Base-by-base conservation (phyloP, 2,329 filamentous ascomycete genomes). In the Diaporthe australafricana region DNA sequence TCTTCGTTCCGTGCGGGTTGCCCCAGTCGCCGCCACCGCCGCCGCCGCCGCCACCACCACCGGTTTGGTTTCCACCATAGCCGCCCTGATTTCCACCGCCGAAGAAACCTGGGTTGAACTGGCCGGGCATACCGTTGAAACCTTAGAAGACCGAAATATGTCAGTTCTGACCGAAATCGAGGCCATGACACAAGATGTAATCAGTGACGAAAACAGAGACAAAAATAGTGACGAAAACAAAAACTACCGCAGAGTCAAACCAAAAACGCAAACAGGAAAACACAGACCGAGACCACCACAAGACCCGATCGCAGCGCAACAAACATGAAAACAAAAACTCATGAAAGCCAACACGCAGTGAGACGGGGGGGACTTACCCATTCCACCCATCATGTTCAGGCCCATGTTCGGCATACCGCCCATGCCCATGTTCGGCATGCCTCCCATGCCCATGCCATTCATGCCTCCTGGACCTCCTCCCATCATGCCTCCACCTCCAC, bases 1-100 rank as follows among this genome's bases (percentile, higher is more conserved):
- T 87, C 84, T 96, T 96, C 4, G 91, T 91, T 38, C 93, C 93
- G 76, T 96, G 94, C 7, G 94, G 94, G 78, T 96, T 96, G 86
- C 93, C 93, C 82, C 90, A 90, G 70, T 91, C 91, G 71, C 90
- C 83, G 70, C 82, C 82, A 7, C 60, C 62, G 22, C 62, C 62
- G 70, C 82, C 82, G 14, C 60, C 62, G 22, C 62, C 62, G 11
- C 62, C 67, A 53, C 50, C 65, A 16, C 67, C 66, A 16, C 66
- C 66, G n/a, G 30, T 53, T 60, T 69, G 94, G 77, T 96, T 95
- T 86, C 93, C 93, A 81, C 90, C 90, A 71, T 91, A 91, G 71
- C 90, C 82, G 38, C 81, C 81, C 74, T 87, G 87, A 76, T 86
- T 83, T 70, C 82, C 83, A 60, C 85, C 85, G 60, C 86, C 85